These are phyloP conservation scores for Leishmania major DNA, from an alignment of 208 protist species.

Conservation along the genomic window DNA sequence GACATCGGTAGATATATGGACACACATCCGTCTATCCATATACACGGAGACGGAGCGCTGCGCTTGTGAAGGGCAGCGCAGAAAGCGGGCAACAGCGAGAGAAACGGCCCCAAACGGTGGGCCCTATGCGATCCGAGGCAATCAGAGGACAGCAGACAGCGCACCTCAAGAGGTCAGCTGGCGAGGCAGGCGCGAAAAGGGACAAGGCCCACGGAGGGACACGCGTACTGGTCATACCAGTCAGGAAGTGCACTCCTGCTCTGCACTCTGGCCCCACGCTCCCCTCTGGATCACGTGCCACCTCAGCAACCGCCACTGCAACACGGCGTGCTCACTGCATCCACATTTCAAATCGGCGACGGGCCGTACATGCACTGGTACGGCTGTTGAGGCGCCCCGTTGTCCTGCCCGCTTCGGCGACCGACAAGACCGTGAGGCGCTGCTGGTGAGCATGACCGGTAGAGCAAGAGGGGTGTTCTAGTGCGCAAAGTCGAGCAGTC, in stretches of 20 bases:
- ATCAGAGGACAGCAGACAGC: not conserved
- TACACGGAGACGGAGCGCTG: no score
- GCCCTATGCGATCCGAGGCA: not conserved
- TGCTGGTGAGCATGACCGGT: no score
- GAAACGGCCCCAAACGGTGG: not conserved
- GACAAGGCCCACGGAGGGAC: not conserved
- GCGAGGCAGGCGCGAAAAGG: not conserved
- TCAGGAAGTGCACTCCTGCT: not conserved
- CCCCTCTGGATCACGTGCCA: not conserved
- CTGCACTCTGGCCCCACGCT: not conserved
- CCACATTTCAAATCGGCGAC: not conserved
- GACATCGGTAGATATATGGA: no score
- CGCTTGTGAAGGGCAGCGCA: not conserved
- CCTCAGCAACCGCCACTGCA: not conserved
- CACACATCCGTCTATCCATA: no score
- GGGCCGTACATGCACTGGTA: conserved; percentile 9
- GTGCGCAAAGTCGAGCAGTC: no score
- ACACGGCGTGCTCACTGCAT: not conserved
- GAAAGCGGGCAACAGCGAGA: conserved; percentile 10
- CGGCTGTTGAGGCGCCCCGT: conserved; percentile 1
- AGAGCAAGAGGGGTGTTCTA: no score
- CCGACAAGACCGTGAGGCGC: no score
- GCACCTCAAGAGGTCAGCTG: not conserved
- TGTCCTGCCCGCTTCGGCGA: no score
- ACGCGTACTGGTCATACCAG: not conserved